Conservation (phyloP, 2,329 filamentous ascomycete species). For the Talaromyces funiculosus region DNA sequence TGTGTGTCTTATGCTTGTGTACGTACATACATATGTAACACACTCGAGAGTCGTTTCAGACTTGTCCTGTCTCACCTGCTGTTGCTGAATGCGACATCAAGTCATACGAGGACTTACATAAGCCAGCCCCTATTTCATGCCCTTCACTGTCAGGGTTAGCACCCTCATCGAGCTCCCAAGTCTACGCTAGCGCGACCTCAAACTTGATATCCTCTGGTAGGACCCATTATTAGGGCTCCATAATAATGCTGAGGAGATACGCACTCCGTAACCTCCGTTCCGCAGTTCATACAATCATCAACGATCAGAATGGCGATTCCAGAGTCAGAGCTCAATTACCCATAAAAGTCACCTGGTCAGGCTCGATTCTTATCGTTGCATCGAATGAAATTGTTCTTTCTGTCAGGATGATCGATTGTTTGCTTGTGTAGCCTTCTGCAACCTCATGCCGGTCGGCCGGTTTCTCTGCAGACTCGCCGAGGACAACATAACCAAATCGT, state of each 20-base stretch:
- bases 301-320: background rate
- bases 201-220: background rate
- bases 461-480: background rate
- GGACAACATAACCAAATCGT: too few relatives aligned
- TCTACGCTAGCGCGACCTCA: background rate
- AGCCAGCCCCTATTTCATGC: background rate
- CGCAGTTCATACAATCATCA: background rate
- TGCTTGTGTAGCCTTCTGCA: background rate
- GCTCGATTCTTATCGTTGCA: background rate
- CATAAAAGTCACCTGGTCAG: background rate
- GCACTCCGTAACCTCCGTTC: background rate
- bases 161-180: too few relatives aligned
- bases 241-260: background rate
- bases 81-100: background rate
- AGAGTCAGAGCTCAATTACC: background rate
- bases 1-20: background rate
- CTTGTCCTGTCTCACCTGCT: background rate
- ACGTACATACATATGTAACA: background rate
- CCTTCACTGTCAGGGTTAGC: background rate
- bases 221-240: slow-evolving; percentile 1
- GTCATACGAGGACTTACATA: background rate
- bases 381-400: background rate
- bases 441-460: background rate
- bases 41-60: background rate
- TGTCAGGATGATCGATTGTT: background rate